Conservation (phyloP, 345 rosid species). For the Clarkia xantiana region DNA sequence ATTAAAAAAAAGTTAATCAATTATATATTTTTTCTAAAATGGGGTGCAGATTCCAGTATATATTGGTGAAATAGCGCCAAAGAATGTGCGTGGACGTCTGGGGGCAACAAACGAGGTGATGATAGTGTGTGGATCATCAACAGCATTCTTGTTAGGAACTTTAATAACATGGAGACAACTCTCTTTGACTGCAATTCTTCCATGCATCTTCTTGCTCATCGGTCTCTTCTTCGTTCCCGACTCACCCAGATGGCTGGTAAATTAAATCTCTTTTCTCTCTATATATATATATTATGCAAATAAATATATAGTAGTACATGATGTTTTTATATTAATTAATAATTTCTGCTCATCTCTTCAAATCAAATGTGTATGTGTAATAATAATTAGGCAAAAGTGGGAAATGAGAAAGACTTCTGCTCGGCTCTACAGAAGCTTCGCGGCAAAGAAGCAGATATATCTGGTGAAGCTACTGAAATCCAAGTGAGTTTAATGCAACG, state of each 20-base stretch:
- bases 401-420: constrained; percentile 44
- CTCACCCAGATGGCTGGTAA: constrained; percentile 95
- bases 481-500: constrained; percentile 37
- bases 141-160: constrained; percentile 51
- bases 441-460: constrained; percentile 50
- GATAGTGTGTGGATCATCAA: constrained; percentile 62
- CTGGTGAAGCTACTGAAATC: constrained; percentile 61
- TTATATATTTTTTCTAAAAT: too few relatives aligned
- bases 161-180: constrained; percentile 62
- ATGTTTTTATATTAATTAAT: too few relatives aligned
- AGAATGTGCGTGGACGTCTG: constrained; percentile 77
- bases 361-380: too few relatives aligned
- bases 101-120: constrained; percentile 75
- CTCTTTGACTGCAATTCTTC: constrained; percentile 61
- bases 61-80: constrained; percentile 87
- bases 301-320: too few relatives aligned
- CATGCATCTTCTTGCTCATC: constrained; percentile 52
- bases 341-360: too few relatives aligned
- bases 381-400: constrained; percentile 85
- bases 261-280: too few relatives aligned
- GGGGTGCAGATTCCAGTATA: constrained; percentile 62
- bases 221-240: constrained; percentile 71
- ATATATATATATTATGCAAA: too few relatives aligned
- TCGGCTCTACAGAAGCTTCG: constrained; percentile 49
- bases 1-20: too few relatives aligned